A percentile compares a stretch with the other conserved stretches of the same genome.
Evolutionary conservation across 768 basidiomycete genomes (phyloP).

Genomic region (Tephrocybe sp.): DNA sequence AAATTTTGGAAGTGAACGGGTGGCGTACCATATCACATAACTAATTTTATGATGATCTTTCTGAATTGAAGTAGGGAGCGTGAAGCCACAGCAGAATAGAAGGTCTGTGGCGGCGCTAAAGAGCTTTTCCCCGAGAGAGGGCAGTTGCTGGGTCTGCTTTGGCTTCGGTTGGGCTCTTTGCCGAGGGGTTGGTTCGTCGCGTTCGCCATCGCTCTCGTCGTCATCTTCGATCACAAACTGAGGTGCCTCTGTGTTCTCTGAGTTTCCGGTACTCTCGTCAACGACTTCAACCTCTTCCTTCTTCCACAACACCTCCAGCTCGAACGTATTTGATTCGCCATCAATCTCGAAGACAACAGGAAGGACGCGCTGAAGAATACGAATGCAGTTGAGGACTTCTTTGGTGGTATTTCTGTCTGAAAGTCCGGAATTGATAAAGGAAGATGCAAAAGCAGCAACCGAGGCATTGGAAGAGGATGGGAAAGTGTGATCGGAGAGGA

Average conservation of each 20-base stretch:
- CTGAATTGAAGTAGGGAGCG: constrained; percentile 75
- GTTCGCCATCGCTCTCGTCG: constrained; percentile 22
- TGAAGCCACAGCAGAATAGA: constrained; percentile 93
- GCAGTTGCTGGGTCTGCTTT: constrained; percentile 44
- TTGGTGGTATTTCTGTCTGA: constrained; percentile 71
- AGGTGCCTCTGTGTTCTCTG: constrained; percentile 28
- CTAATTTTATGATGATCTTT: constrained; percentile 81
- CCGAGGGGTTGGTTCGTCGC: constrained; percentile 12
- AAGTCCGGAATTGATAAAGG: constrained; percentile 62
- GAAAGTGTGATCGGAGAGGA: constrained; percentile 80
- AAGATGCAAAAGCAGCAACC: constrained; percentile 66
- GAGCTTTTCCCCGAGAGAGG: constrained; percentile 80
- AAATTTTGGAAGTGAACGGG: background rate
- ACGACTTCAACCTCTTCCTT: constrained; percentile 49
- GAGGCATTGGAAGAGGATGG: constrained; percentile 57
- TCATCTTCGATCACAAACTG: constrained; percentile 93
- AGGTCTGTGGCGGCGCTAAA: constrained; percentile 83
- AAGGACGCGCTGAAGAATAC: constrained; percentile 84
- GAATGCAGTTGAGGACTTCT: constrained; percentile 90
- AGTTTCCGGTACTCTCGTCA: constrained; percentile 17
- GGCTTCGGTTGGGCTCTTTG: constrained; percentile 27
- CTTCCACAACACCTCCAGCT: constrained; percentile 83
- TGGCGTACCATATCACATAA: constrained; percentile 82
- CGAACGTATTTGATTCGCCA: constrained; percentile 70
- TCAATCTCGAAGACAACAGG: constrained; percentile 88